A percentile compares a stretch with the other conserved stretches of the same genome.
Conservation (phyloP, 2,329 filamentous ascomycete genomes). For the Monosporascus sp. region DNA sequence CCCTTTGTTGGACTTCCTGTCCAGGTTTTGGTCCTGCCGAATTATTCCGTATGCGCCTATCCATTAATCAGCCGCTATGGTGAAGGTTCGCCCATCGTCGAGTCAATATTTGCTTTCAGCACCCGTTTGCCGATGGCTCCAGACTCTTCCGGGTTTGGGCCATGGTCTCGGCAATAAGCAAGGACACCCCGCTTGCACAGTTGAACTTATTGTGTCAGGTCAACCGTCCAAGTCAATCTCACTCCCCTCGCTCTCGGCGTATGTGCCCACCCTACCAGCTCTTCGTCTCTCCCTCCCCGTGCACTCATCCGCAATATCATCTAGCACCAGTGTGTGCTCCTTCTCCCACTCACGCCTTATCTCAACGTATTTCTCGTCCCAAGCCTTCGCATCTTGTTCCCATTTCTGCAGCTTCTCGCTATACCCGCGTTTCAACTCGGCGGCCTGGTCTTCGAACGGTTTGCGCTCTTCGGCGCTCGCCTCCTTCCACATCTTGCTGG, state of each 20-base stretch:
- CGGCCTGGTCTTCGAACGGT: constrained; percentile 73
- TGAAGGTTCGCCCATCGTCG: too few relatives aligned
- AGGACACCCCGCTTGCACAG: background rate
- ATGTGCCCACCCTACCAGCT: constrained; percentile 12
- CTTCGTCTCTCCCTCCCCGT: too few relatives aligned
- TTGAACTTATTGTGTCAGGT: constrained; percentile 3
- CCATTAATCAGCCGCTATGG: too few relatives aligned
- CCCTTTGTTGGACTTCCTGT: too few relatives aligned
- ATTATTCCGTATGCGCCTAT: too few relatives aligned
- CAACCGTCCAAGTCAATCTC: constrained; percentile 13
- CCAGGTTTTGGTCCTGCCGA: too few relatives aligned
- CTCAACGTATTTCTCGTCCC: constrained; percentile 63
- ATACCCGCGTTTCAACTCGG: constrained; percentile 64
- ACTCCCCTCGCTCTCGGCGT: constrained; percentile 14
- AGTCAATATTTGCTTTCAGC: too few relatives aligned
- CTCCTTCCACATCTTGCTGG: constrained; percentile 88
- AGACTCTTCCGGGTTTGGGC: too few relatives aligned
- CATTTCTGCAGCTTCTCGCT: constrained; percentile 53
- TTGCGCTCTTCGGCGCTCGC: constrained; percentile 63
- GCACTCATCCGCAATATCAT: constrained; percentile 3
- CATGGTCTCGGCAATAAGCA: too few relatives aligned
- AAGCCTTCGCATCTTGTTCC: constrained; percentile 58
- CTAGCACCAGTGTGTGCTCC: constrained; percentile 43
- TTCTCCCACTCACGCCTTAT: constrained; percentile 48
- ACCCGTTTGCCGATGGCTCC: too few relatives aligned